Base-by-base conservation (phyloP, 2,329 filamentous ascomycete species). In the Aurifilum marmelostoma region DNA sequence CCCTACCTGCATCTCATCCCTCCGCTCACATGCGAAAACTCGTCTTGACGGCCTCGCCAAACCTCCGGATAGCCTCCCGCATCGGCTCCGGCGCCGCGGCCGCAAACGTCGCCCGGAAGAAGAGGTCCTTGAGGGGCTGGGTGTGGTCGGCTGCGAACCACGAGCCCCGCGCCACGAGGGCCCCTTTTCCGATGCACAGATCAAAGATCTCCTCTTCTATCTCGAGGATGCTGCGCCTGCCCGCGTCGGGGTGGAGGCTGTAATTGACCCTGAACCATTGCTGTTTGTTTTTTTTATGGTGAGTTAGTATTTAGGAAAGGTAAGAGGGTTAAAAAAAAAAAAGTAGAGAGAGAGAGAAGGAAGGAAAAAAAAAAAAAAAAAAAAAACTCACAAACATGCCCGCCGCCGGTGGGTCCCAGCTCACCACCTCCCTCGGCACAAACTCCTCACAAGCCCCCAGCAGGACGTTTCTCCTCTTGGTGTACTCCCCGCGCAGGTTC, bases 121-220 rank as follows among this genome's bases (percentile, higher is more conserved):
- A 97, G 79, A 97, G 84, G 37, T 89, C 90, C 14, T 84, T 83
- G 11, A 84, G 84, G 4, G 80, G 83, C 75, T 83, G 84, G 62
- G 87, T 84, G 58, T 85, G 86, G 77, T 96, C 91, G 0, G 94
- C 92, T 69, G 89, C 87, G 85, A 98, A 99, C 94, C 94, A 99
- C 62, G 90, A 94, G 3, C 96, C 96, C 62, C 92, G 87, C 69
- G 92, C 93, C 2, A 96, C 85, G 60, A 99, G 84, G 5, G 96
- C 92, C 29, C 92, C 91, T 74, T 91, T 87, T 3, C 89, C 87
- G 67, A 97, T 90, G 72, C 90, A 90, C 0, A 87, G 84, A 74
- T 92, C 80, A 83, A 97, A 98, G 59, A 99, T 93, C 67, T 92
- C 89, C 74, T 97, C 90, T 79, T 99, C 96, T 56, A 99, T 84